phyloP scores from a whole-genome alignment of 2,329 filamentous ascomycete genomes.

The Cladophialophora yegresii region DNA sequence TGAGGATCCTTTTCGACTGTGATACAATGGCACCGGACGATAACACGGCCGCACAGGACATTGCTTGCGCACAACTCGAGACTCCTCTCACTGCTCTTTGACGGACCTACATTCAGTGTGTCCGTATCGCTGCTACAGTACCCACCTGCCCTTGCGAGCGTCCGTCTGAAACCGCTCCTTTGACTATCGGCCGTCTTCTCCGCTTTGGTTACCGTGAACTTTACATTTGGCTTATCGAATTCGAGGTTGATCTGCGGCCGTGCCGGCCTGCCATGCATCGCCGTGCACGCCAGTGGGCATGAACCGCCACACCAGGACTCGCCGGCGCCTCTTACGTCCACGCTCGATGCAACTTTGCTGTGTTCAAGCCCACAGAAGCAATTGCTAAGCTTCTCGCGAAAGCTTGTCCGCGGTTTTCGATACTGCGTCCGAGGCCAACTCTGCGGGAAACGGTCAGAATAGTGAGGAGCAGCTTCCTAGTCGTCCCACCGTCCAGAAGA shows the following conservation, averaged over 20 bases:
- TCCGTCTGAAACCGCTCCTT: background rate
- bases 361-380: conserved; percentile 13
- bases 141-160: background rate
- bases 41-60: too few relatives aligned
- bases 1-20: background rate
- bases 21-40: too few relatives aligned
- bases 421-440: too few relatives aligned
- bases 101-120: too few relatives aligned
- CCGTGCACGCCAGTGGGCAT: conserved; percentile 3
- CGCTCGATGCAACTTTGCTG: conserved; percentile 3
- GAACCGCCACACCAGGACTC: background rate
- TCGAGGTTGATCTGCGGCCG: background rate
- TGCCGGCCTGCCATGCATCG: background rate
- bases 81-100: too few relatives aligned
- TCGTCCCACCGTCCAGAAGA: background rate
- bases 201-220: background rate
- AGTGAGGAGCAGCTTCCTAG: background rate
- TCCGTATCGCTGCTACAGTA: background rate
- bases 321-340: background rate
- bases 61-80: too few relatives aligned
- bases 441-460: background rate
- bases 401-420: conserved; percentile 12
- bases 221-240: background rate
- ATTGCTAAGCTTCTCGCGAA: conserved; percentile 24
- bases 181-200: background rate